Base-by-base conservation (phyloP, 1,284 basidiomycete species). In the Papiliotrema terrestris region DNA sequence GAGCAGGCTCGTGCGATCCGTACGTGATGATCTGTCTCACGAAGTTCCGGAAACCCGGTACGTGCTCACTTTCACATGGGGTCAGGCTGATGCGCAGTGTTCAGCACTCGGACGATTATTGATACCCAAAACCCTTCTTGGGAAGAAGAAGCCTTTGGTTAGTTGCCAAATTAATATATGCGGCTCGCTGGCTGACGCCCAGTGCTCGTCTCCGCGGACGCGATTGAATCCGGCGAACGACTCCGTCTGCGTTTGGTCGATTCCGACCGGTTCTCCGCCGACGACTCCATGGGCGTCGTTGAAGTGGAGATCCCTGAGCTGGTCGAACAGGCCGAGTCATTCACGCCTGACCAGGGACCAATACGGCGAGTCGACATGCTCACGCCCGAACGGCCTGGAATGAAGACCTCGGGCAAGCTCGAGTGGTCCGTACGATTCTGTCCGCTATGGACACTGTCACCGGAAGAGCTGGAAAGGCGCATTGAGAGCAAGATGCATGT, bases 221-320 rank as follows among this genome's bases (percentile, higher is more conserved):
- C 71, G 2, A 66, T 78, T n/a, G 67, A 72, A 38, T 62, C 67
- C 1, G 77, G 76, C 9, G 76, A 78, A 48, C 60, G 61, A 49
- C 62, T 78, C 6, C 66, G 70, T 2, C 50, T 77, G 15, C 59
- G 69, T 2, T 56, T 73, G 1, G 78, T 67, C 66, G 78, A 80
- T 53, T 71, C 74, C 29, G 79, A 80, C 57, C 61, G 78, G 3
- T 77, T 78, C 57, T 77, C 76, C 14, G 63, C 75, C 5, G 79
- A 80, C 59, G 79, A 80, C 54, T 62, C 74, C 3, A 60, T 80
- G 19, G 79, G 79, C 1, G 52, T 72, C 0, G 72, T 79, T 22
- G 74, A 78, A 45, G 62, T 78, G 17, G 74, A 78, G 45, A 58
- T 79, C 11, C 65, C 69, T 2, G 71, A 73, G 9, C 52, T 79